Percentiles rank a stretch among this genome's conserved stretches.
Conservation (phyloP, 2,329 filamentous ascomycete species). For the Reticulascus tulasneorum region DNA sequence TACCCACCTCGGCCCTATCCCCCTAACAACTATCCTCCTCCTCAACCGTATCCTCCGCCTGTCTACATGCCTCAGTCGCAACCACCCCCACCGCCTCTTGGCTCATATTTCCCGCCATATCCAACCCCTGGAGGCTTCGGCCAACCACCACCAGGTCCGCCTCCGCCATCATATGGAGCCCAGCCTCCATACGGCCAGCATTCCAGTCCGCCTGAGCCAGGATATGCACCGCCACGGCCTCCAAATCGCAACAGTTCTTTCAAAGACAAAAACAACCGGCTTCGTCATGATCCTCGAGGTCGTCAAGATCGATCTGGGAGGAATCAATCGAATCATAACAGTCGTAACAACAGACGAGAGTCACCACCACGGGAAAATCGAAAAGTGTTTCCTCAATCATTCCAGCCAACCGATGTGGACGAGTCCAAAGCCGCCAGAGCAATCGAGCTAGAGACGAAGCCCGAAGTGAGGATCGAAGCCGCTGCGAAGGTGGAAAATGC, state of each 20-base stretch:
- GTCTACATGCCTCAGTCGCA: slow-evolving; percentile 5
- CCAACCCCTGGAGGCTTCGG: slow-evolving; percentile 2
- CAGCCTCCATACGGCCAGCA: slow-evolving; percentile 1
- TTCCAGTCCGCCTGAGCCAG: slow-evolving; percentile 1
- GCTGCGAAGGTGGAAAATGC: no score
- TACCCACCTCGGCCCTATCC: slow-evolving; percentile 4
- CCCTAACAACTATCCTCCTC: slow-evolving; percentile 3
- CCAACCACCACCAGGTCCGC: slow-evolving; percentile 1
- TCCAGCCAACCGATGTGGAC: no score
- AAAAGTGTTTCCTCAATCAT: no score
- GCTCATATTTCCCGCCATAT: slow-evolving; percentile 3
- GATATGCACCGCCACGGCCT: slow-evolving; percentile 4
- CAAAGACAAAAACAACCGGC: slow-evolving; percentile 27
- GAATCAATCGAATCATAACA: slow-evolving; percentile 18
- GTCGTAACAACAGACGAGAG: slow-evolving; percentile 1
- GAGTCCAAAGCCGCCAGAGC: background rate
- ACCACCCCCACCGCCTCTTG: slow-evolving; percentile 5
- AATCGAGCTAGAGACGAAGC: background rate
- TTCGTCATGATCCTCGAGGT: slow-evolving; percentile 23
- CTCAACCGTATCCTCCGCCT: slow-evolving; percentile 4
- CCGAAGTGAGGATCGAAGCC: no score
- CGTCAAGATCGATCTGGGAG: slow-evolving; percentile 18
- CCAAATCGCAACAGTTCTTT: slow-evolving; percentile 24
- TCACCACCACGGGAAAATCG: no score
- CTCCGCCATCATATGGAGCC: slow-evolving; percentile 4